Evolutionary conservation across 805 yeast genomes (phyloP), one percentile per base, ranked within the genome.

Genomic region (Novakomyces olei): DNA sequence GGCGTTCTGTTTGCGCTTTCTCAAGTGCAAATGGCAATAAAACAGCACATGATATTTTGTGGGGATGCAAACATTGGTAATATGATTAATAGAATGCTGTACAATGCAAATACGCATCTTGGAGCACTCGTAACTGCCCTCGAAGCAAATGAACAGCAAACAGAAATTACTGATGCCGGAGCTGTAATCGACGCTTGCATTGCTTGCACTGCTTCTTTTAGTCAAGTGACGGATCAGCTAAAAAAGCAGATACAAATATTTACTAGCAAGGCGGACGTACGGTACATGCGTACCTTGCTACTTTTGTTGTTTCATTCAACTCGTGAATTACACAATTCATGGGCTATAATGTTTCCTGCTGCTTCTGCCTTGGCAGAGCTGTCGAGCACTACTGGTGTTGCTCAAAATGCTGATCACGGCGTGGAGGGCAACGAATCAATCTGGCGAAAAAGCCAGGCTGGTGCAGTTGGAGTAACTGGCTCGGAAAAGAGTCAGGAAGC

Each of bases 311-410:
- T 63, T 43, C 72, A 75, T 22, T 63, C 76, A 1, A 64, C 73
- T 38, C 61, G 63, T 36, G 85, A 75, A 47, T 51, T 75, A 33
- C 62, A 58, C 41, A 75, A 75, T 46, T 76, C 81, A 0, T 70
- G 69, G 58, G 55, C 51, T 34, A 46, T 60, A 1, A 38, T 67
- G 14, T 44, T 45, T 5, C 54, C 57, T 1, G 19, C 30, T 10
- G 29, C 36, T 10, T 12, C 18, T 30, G 19, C 19, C 14, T 20
- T 29, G 25, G 14, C 32, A 14, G 34, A 32, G 8, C 12, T 12
- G 22, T n/a, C 19, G 15, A 19, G n/a, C n/a, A n/a, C n/a, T 14
- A 15, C 32, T 10, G 34, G 16, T 14, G 10, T 16, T 19, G 10
- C 16, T 12, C 19, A 15, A 26, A 18, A 14, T 16, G 18, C 15